These are phyloP conservation scores for Zygosaccharomyces siamensis DNA, from an alignment of 805 yeast genomes.

Conservation along the genomic window DNA sequence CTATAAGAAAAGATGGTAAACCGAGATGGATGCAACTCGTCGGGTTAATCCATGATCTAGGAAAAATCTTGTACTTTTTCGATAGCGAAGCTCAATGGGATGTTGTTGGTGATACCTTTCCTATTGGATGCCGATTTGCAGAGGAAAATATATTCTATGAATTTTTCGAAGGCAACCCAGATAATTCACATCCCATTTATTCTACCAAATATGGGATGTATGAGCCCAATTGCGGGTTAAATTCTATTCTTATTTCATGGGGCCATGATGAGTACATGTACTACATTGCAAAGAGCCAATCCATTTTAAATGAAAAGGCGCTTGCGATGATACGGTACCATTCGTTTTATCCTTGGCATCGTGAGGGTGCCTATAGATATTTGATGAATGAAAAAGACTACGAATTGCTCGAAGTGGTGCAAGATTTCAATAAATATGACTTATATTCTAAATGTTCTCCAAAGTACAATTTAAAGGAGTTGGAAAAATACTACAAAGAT, in stretches of 20 bases:
- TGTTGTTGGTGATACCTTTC: slow-evolving; percentile 75
- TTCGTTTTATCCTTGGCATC: slow-evolving; percentile 74
- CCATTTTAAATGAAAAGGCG: slow-evolving; percentile 59
- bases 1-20: slow-evolving; percentile 58
- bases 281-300: slow-evolving; percentile 60
- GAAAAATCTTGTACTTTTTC: slow-evolving; percentile 62
- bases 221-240: slow-evolving; percentile 59
- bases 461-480: slow-evolving; percentile 44
- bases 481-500: slow-evolving; percentile 56
- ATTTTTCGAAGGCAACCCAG: slow-evolving; percentile 57
- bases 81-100: slow-evolving; percentile 78
- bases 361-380: slow-evolving; percentile 60
- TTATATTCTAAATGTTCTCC: slow-evolving; percentile 57
- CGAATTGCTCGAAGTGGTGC: slow-evolving; percentile 57
- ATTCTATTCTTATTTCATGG: slow-evolving; percentile 69
- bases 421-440: slow-evolving; percentile 64
- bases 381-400: slow-evolving; percentile 60
- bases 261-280: slow-evolving; percentile 80
- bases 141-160: slow-evolving; percentile 57
- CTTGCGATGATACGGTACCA: slow-evolving; percentile 73
- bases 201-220: slow-evolving; percentile 64
- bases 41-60: slow-evolving; percentile 67
- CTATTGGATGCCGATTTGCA: slow-evolving; percentile 65
- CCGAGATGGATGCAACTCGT: slow-evolving; percentile 76
- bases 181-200: slow-evolving; percentile 57